Evolutionary conservation across 352 stramenopile species (phyloP).

Genomic region (Pythium rishiriense): DNA sequence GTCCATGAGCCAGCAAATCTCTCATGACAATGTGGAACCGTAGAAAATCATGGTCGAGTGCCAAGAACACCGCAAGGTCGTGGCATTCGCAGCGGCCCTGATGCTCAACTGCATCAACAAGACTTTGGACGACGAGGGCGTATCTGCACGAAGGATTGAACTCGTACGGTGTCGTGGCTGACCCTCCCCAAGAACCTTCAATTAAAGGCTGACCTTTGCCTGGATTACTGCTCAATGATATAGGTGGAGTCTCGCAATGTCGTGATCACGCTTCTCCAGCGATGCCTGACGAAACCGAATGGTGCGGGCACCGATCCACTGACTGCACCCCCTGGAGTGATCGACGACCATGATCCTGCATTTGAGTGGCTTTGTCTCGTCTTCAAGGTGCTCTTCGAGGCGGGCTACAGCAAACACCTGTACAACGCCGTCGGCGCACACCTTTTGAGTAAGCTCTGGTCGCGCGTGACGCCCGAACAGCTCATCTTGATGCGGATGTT

Average conservation of each 20-base stretch:
- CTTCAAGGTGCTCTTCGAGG: conserved; percentile 61
- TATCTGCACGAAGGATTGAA: conserved; percentile 38
- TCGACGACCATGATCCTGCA: conserved; percentile 54
- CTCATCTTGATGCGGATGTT: conserved; percentile 81
- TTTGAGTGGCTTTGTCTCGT: conserved; percentile 81
- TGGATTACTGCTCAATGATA: background rate
- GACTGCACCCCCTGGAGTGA: background rate
- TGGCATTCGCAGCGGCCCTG: conserved; percentile 64
- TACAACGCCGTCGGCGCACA: conserved; percentile 76
- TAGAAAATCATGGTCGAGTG: conserved; percentile 85
- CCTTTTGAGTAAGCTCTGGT: conserved; percentile 80
- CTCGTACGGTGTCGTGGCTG: conserved; percentile 49
- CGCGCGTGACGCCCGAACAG: conserved; percentile 77
- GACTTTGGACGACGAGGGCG: conserved; percentile 26
- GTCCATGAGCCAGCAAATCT: too few relatives aligned
- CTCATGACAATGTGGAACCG: background rate
- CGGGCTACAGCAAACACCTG: conserved; percentile 46
- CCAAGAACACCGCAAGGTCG: conserved; percentile 73
- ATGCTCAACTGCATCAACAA: conserved; percentile 72
- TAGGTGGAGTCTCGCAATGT: conserved; percentile 69
- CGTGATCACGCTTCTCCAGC: conserved; percentile 74
- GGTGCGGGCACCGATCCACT: background rate
- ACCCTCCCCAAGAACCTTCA: too few relatives aligned
- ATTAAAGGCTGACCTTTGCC: too few relatives aligned
- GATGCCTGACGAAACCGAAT: conserved; percentile 52